Evolutionary conservation across 805 yeast species (phyloP), one percentile per base, ranked within the genome.

Genomic region (Cyberlindnera americana): DNA sequence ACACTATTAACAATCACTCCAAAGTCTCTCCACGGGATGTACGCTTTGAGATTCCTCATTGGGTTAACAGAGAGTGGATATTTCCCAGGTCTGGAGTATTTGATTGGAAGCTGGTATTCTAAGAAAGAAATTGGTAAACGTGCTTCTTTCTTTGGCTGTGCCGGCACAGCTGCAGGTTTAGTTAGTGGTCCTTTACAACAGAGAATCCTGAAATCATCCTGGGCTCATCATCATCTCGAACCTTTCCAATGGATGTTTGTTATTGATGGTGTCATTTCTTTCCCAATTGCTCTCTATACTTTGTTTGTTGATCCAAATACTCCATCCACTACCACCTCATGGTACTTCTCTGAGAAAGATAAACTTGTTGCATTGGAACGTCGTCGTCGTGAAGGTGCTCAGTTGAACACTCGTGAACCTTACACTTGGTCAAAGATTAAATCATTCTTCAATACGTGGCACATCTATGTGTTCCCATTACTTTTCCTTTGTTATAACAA

Each of bases 181-280:
- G 54, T 65, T 15, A 50, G 63, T 21, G 72, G 72, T 28, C 69
- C 69, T 2, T 48, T 67, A 28, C 70, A 66, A 39, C 63, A 65
- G 42, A 39, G 52, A 3, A 59, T 65, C 39, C 40, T 69, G 25
- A 30, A 39, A 4, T 49, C 60, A 1, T 16, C 25, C 6, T 50
- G 54, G 54, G 53, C 54, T 8, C 51, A 50, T 10, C 25, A 44
- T 11, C 38, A 35, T 10, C 43, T 63, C n/a, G 51, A 60, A 6
- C 67, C 70, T 2, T 73, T 66, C 59, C 66, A 68, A 44, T 69
- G 72, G 70, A 57, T 72, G 62, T 72, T 72, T 49, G 62, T 72
- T 4, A 52, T 72, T 32, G 77, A 72, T 49, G 75, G 70, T 2
- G 54, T 67, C 52, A 36, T 57, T 53, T 47, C 69, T 27, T 31